These are phyloP conservation scores for Amanita muscaria DNA, from an alignment of 768 basidiomycete genomes.

Conservation along the genomic window DNA sequence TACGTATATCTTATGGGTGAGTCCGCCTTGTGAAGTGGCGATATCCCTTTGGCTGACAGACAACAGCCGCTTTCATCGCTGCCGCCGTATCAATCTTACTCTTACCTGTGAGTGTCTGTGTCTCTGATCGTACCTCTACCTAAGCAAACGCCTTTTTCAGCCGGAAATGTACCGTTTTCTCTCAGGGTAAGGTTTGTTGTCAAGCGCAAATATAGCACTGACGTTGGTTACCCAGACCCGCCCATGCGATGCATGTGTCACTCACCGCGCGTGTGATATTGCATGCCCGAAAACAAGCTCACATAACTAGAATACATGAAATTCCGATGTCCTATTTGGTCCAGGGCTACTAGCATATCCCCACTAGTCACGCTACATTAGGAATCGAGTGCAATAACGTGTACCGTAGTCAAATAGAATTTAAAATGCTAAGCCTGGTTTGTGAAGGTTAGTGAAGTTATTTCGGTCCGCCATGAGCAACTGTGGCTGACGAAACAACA, in stretches of 20 bases:
- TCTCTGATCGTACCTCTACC: not conserved
- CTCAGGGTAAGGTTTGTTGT: not conserved
- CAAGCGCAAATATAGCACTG: not conserved
- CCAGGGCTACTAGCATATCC: slow-evolving; percentile 1
- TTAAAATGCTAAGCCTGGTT: too few species aligned
- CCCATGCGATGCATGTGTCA: slow-evolving; percentile 1
- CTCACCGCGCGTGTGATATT: slow-evolving; percentile 6
- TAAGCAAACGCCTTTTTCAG: not conserved
- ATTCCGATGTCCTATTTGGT: not conserved
- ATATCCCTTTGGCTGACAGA: not conserved
- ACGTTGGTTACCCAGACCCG: not conserved
- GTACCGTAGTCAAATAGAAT: too few species aligned
- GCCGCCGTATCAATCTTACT: not conserved
- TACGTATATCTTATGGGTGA: slow-evolving; percentile 7
- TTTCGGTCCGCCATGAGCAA: not conserved
- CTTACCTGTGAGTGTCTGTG: slow-evolving; percentile 1
- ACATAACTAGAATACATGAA: not conserved
- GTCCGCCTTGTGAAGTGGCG: not conserved
- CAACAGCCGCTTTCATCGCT: not conserved
- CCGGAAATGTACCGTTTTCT: slow-evolving; percentile 3
- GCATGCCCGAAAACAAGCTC: slow-evolving; percentile 5
- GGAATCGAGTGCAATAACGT: too few species aligned
- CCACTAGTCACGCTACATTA: too few species aligned
- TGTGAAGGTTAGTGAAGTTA: not conserved
- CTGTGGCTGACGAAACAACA: not conserved